Evolutionary conservation across 2,329 filamentous ascomycete species (phyloP).

Genomic region (Thielaviopsis musarum): DNA sequence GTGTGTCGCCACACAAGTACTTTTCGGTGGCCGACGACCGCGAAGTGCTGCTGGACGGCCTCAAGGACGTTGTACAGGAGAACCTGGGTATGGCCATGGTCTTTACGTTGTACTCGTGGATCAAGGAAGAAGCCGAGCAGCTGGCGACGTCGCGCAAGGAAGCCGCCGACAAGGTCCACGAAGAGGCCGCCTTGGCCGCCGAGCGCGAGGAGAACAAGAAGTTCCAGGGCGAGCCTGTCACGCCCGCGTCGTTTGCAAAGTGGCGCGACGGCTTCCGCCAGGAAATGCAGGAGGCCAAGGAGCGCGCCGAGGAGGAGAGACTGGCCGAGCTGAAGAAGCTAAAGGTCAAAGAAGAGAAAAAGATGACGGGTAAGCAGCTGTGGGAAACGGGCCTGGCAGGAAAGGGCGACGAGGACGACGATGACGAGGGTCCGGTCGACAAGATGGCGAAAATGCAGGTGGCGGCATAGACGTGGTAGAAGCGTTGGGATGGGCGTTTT

Average conservation of each 20-base stretch:
- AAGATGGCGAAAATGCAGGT: conserved; percentile 58
- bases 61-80: conserved; percentile 68
- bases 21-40: conserved; percentile 74
- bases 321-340: conserved; percentile 70
- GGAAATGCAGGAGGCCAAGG: conserved; percentile 64
- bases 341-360: conserved; percentile 48
- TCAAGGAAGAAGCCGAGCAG: conserved; percentile 84
- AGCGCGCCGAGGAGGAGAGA: conserved; percentile 56
- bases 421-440: conserved; percentile 42
- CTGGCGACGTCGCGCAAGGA: conserved; percentile 60
- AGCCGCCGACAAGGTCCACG: conserved; percentile 39
- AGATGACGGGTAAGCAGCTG: conserved; percentile 55
- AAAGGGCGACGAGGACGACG: conserved; percentile 50
- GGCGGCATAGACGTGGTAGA: conserved; percentile 23
- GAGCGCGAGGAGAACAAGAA: conserved; percentile 93
- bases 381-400: conserved; percentile 60
- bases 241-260: conserved; percentile 63
- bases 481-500: background rate
- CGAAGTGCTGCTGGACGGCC: conserved; percentile 48
- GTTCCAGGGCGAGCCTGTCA: conserved; percentile 84
- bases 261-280: conserved; percentile 66
- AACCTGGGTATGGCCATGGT: conserved; percentile 97
- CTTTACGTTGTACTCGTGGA: conserved; percentile 70
- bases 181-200: conserved; percentile 37
- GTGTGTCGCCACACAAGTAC: conserved; percentile 48